A percentile compares a stretch with the other conserved stretches of the same genome.
Evolutionary conservation across 345 rosid species (phyloP).

Genomic region (Lepidium africanum): DNA sequence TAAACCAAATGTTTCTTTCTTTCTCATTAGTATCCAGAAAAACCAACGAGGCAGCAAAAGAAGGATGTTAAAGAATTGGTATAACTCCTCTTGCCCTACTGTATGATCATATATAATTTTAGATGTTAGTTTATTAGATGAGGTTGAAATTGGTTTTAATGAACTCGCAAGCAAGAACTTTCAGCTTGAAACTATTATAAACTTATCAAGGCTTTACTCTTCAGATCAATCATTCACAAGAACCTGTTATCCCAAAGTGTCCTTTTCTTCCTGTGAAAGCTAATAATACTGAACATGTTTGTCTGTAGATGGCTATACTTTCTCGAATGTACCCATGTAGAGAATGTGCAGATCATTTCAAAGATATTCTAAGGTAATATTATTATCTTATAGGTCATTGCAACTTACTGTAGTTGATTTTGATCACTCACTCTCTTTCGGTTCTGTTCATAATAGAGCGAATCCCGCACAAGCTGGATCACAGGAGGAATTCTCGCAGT

Average conservation of each 20-base stretch:
- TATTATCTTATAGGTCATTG: not conserved
- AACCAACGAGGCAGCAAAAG: slow-evolving; percentile 93
- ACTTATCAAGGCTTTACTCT: not conserved
- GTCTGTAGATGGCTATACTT: slow-evolving; percentile 74
- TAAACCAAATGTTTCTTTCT: not conserved
- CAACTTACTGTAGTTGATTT: not conserved
- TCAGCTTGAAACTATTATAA: not conserved
- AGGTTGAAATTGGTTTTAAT: not conserved
- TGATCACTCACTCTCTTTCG: not conserved
- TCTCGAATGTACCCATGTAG: slow-evolving; percentile 91
- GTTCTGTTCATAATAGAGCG: slow-evolving; percentile 37
- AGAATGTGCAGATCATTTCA: slow-evolving; percentile 95
- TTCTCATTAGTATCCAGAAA: slow-evolving; percentile 78
- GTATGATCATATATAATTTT: not conserved
- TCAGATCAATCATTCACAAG: not conserved
- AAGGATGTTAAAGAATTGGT: slow-evolving; percentile 90
- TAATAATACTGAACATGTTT: not conserved
- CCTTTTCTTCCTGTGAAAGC: not conserved
- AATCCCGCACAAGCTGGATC: slow-evolving; percentile 78
- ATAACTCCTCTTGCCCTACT: slow-evolving; percentile 12
- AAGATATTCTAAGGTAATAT: slow-evolving; percentile 73
- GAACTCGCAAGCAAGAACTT: not conserved
- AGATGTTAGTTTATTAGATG: not conserved
- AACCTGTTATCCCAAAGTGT: not conserved
- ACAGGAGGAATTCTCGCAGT: slow-evolving; percentile 78